Conservation (phyloP, 1,284 basidiomycete species). For the Ceratobasidium theobromae region DNA sequence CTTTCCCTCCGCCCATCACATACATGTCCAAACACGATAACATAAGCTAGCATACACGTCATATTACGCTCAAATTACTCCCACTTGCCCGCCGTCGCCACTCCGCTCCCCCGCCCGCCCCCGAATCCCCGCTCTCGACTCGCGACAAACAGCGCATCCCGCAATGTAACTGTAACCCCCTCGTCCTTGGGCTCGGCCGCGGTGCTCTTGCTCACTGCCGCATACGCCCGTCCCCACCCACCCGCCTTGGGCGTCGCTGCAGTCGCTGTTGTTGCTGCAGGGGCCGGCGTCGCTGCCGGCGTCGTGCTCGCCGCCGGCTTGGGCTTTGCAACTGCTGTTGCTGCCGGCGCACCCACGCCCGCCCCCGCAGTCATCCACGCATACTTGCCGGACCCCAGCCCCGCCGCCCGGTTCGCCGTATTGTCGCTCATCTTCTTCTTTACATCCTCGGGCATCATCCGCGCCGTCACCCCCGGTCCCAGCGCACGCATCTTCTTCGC, state of each 20-base stretch:
- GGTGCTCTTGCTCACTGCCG: slow-evolving; percentile 47
- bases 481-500: slow-evolving; percentile 79
- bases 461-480: slow-evolving; percentile 76
- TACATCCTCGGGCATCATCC: slow-evolving; percentile 86
- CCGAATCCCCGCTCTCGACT: slow-evolving; percentile 77
- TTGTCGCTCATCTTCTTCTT: slow-evolving; percentile 87
- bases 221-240: slow-evolving; percentile 68
- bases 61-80: not conserved
- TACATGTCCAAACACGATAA: not conserved
- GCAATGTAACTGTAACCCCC: slow-evolving; percentile 59
- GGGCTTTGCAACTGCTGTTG: slow-evolving; percentile 51
- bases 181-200: slow-evolving; percentile 41
- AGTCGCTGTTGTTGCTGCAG: slow-evolving; percentile 43
- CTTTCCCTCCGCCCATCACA: not conserved
- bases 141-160: slow-evolving; percentile 77
- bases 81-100: slow-evolving; percentile 7
- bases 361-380: slow-evolving; percentile 76
- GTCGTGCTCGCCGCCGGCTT: slow-evolving; percentile 39
- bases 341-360: slow-evolving; percentile 44
- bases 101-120: slow-evolving; percentile 67
- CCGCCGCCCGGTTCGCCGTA: slow-evolving; percentile 80
- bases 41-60: not conserved
- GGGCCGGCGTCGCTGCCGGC: slow-evolving; percentile 38
- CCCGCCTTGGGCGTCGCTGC: slow-evolving; percentile 44
- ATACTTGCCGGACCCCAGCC: slow-evolving; percentile 66